Evolutionary conservation across 805 yeast species (phyloP).

Genomic region (Suhomyces canberraensis): DNA sequence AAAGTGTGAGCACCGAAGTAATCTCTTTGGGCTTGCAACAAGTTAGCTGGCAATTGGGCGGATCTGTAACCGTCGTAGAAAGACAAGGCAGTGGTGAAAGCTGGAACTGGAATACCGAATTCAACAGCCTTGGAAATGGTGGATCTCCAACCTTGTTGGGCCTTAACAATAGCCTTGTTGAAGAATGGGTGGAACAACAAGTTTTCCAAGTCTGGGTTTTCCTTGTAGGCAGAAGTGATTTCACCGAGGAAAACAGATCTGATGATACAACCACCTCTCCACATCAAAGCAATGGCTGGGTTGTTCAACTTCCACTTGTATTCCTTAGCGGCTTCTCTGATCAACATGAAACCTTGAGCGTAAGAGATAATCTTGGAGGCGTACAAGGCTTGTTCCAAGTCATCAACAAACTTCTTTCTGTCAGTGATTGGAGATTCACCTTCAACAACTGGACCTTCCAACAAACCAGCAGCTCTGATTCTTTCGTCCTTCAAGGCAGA

Average conservation of each 20-base stretch:
- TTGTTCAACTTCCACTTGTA: conserved; percentile 96
- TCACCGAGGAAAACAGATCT: conserved; percentile 98
- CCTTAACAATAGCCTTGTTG: conserved; percentile 84
- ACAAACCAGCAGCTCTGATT: conserved; percentile 72
- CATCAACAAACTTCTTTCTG: conserved; percentile 81
- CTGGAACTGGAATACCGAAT: conserved; percentile 96
- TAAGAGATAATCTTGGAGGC: conserved; percentile 98
- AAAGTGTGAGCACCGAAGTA: conserved; percentile 99
- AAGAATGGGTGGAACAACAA: conserved; percentile 94
- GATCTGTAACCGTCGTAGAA: conserved; percentile 99
- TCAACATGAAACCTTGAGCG: conserved; percentile 99
- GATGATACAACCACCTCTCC: conserved; percentile 99
- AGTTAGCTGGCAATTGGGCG: conserved; percentile 92
- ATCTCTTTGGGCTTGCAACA: conserved; percentile 99
- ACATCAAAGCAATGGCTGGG: conserved; percentile 98
- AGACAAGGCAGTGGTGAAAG: conserved; percentile 92
- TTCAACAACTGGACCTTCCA: conserved; percentile 75
- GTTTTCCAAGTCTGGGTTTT: conserved; percentile 91
- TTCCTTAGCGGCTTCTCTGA: conserved; percentile 96
- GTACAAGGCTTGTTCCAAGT: conserved; percentile 95
- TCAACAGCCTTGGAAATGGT: conserved; percentile 73
- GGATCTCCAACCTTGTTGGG: conserved; percentile 95
- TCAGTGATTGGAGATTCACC: conserved; percentile 62
- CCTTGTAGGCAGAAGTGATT: conserved; percentile 94
- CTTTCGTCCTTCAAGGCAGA: conserved; percentile 93